A percentile compares a stretch with the other conserved stretches of the same genome.
Conservation (phyloP, 106 monocot species). For the Iris macrosiphon region DNA sequence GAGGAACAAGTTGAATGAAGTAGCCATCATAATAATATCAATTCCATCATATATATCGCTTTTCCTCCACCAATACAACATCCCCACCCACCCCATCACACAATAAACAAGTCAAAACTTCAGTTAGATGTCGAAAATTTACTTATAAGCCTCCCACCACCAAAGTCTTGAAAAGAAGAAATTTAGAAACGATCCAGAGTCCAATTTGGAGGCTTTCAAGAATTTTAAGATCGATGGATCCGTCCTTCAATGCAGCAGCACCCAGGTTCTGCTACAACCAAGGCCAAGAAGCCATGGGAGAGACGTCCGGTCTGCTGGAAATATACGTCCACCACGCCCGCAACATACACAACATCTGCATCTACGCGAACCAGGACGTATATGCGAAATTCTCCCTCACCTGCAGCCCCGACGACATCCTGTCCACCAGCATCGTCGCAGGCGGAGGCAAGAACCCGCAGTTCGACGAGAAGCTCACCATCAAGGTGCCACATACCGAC, state of each 20-base stretch:
- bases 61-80: not conserved
- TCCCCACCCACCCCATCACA: not conserved
- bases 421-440: slow-evolving; percentile 32
- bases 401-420: slow-evolving; percentile 45
- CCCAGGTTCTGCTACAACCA: slow-evolving; percentile 2
- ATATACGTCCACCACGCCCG: slow-evolving; percentile 54
- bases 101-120: not conserved
- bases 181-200: too few relatives aligned
- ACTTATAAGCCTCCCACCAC: too few relatives aligned
- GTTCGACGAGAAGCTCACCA: slow-evolving; percentile 38
- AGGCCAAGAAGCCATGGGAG: not conserved
- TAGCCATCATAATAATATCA: not conserved
- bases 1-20: too few relatives aligned
- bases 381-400: slow-evolving; percentile 72
- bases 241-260: slow-evolving; percentile 9
- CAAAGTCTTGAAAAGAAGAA: too few relatives aligned
- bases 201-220: too few relatives aligned
- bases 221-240: too few relatives aligned
- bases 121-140: too few relatives aligned
- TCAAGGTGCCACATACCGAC: slow-evolving; percentile 15
- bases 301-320: slow-evolving; percentile 15
- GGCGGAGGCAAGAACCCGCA: slow-evolving; percentile 51
- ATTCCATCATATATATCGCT: not conserved
- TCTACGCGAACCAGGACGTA: slow-evolving; percentile 64
- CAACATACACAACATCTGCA: slow-evolving; percentile 71